Evolutionary conservation across 2,329 filamentous ascomycete genomes (phyloP), one percentile per base, ranked within the genome.

Genomic region (Ceratocystis colombiana): DNA sequence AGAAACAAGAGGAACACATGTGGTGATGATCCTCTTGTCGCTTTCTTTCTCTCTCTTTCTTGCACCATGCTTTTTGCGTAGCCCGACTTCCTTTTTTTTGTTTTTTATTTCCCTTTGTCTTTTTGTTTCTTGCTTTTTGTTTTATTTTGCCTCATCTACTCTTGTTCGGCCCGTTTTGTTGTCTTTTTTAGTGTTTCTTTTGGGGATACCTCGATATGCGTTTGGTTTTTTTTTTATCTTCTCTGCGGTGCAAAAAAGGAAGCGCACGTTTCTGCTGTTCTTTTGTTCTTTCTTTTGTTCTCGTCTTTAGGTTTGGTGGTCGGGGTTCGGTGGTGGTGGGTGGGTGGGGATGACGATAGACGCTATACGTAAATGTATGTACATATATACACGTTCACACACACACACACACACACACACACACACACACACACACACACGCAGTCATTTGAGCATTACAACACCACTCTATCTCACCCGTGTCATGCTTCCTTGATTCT

Each of bases 201-300:
- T 65, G 64, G 48, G 65, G 64, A 70, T 70, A 70, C 67, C 67
- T 68, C 69, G 57, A 61, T 57, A 53, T 57, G 57, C 55, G 57
- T 64, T 37, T 15, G 61, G 15, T 59, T 64, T 67, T 41, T 41
- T 15, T 15, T 15, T 41, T 15, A 15, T 41, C 37, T 41, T 41
- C 37, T 53, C 59, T 68, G 48, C 48, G 48, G 48, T 15, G 22
- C 48, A 53, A 53, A 64, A 64, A 64, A 64, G 30, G 61, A 53
- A 67, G 53, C 61, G 37, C 61, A 28, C 46, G 64, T 46, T 55
- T 22, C 17, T 64, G 64, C 28, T 67, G 7, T 22, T 53, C 25
- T 41, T 50, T 41, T 61, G 45, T 66, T 48, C 28, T 64, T 25
- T 50, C 28, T 48, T 46, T 30, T 66, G 41, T 25, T 53, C 50